Base-by-base conservation (phyloP, 108 stramenopile genomes). In the Skeletonema menzelii region DNA sequence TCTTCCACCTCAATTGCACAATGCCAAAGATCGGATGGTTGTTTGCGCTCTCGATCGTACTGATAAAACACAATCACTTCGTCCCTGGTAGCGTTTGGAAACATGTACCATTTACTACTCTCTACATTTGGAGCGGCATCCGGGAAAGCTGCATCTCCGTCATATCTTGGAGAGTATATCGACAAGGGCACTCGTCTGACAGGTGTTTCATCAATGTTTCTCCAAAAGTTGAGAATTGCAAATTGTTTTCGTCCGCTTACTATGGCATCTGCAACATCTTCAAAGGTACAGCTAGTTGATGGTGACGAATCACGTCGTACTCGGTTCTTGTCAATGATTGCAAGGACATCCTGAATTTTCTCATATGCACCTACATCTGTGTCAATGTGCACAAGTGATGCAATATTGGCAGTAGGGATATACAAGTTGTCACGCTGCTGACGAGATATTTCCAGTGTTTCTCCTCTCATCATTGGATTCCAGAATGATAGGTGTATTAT, bases 391-490 rank as follows among this genome's bases (percentile, higher is more conserved):
- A 77, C 84, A 59, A 80, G 26, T 1, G 77, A 49, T 17, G 87
- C 87, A 66, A 82, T 37, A 3, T 68, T 77, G 11, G 86, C 82
- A 35, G 75, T 83, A 27, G 56, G 86, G 14, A 63, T 76, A 2
- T 27, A 20, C 20, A 27, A 14, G 0, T 64, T 1, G 26, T 19
- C 63, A n/a, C n/a, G n/a, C 1, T 47, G n/a, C 4, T 32, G 17
- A 17, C 70, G 62, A 61, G 69, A 73, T 63, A 42, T 63, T 73
- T 56, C n/a, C 27, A 49, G 30, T 4, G 56, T 24, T 76, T 82
- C 79, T 42, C 87, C 87, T 24, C 87, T 75, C 17, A 80, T 19
- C 83, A 84, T 86, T 19, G 87, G 87, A 70, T 88, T 68, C 82
- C 80, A 88, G 77, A 77, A 83, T 19, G 44, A 42, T 27, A n/a